Evolutionary conservation across 2,329 filamentous ascomycete genomes (phyloP), one percentile per base, ranked within the genome.

Genomic region (Xylariomycetidae sp.): DNA sequence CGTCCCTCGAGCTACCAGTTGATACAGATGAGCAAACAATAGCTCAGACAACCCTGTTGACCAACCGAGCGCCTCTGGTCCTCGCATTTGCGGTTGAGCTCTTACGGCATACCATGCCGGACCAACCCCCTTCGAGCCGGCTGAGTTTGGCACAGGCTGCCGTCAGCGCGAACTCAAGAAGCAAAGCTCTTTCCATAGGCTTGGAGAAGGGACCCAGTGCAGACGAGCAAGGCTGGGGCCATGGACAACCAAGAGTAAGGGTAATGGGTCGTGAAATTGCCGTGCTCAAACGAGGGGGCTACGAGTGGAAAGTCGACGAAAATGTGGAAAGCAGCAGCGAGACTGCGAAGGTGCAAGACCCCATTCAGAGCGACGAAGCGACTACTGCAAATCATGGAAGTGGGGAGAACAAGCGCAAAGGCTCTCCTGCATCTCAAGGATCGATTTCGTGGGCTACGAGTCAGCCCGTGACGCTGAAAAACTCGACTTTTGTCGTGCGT

Each of bases 101-200:
- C 30, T 56, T 93, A 29, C 80, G 83, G 28, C 79, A 82, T 52
- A 93, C 85, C 0, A 90, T 89, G 81, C 84, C 87, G 0, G 80
- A 85, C 45, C 88, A 95, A 54, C 87, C 87, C 3, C 68, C 81
- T 3, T 92, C 85, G n/a, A 90, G 85, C 53, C 71, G 85, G 29
- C 63, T 94, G 14, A 93, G 86, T 52, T 64, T 95, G 14, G 85
- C 81, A 0, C 87, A 94, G 57, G 86, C 85, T 1, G 79, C 92
- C 1, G 84, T 93, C 12, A 89, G 85, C 53, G 78, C 79, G 18
- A 92, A 90, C 52, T 87, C 83, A 39, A 74, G 79, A 43, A 77
- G 75, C 22, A 89, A 89, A 59, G 87, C 87, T 8, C 70, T 80
- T 18, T 82, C 74, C 42, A 61, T 94, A 19, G 87, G 87, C 0